Percentiles rank a stretch among this genome's conserved stretches.
These are phyloP conservation scores for Aspergillus homomorphus DNA, from an alignment of 495 filamentous ascomycete genomes.

Conservation along the genomic window DNA sequence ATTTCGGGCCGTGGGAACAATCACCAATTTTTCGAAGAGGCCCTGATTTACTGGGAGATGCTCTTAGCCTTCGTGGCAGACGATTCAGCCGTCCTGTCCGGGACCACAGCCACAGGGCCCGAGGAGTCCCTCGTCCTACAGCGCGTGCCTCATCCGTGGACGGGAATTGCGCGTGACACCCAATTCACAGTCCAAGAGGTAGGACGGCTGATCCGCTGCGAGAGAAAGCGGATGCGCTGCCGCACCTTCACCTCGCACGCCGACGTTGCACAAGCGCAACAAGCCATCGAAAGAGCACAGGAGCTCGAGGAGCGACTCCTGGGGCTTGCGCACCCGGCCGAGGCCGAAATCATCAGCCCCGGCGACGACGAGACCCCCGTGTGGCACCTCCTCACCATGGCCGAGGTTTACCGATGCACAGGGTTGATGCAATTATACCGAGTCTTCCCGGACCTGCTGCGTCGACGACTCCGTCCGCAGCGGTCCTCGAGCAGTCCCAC, in stretches of 20 bases:
- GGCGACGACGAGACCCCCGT: constrained; percentile 56
- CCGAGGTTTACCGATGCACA: constrained; percentile 54
- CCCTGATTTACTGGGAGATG: constrained; percentile 61
- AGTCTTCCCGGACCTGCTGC: constrained; percentile 51
- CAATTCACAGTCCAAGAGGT: constrained; percentile 55
- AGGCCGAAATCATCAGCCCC: constrained; percentile 49
- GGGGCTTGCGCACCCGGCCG: constrained; percentile 44
- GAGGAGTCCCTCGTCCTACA: constrained; percentile 36
- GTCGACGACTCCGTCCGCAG: constrained; percentile 34
- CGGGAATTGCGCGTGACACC: constrained; percentile 53
- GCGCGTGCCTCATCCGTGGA: constrained; percentile 56
- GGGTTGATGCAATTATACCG: constrained; percentile 55
- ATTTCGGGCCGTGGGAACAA: constrained; percentile 37
- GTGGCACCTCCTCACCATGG: constrained; percentile 55
- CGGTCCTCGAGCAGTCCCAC: constrained; percentile 12
- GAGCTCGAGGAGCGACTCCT: constrained; percentile 52
- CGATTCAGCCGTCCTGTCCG: constrained; percentile 33
- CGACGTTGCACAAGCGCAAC: constrained; percentile 40
- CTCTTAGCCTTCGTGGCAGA: constrained; percentile 55
- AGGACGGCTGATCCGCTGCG: constrained; percentile 48
- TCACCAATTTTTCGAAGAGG: constrained; percentile 56
- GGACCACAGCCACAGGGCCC: constrained; percentile 18
- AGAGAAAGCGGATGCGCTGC: constrained; percentile 42
- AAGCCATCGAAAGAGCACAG: constrained; percentile 44
- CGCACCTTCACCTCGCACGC: constrained; percentile 36